Evolutionary conservation across 345 rosid genomes (phyloP).

Genomic region (Eucalyptus cloeziana): DNA sequence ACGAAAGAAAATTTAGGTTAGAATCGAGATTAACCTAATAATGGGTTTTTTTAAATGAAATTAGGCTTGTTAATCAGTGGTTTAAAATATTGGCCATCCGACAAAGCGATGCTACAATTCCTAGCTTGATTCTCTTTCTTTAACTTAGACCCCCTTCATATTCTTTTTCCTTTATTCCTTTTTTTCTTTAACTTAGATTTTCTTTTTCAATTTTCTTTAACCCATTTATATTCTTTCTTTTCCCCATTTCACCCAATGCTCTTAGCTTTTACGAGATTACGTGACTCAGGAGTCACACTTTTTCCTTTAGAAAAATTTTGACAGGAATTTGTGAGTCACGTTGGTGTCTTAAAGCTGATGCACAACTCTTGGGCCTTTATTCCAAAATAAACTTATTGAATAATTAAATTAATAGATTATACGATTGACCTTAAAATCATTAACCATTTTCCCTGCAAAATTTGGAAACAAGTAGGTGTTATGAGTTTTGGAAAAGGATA

Average conservation of each 20-base stretch:
- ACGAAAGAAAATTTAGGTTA: fast-evolving
- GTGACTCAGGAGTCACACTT: background rate
- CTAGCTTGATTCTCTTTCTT: background rate
- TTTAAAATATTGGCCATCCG: background rate
- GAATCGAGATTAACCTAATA: background rate
- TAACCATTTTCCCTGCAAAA: background rate
- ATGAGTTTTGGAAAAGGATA: background rate
- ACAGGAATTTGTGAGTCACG: background rate
- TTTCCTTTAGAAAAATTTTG: fast-evolving
- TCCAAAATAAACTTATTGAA: background rate
- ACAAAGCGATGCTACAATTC: background rate
- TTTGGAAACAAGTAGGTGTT: background rate
- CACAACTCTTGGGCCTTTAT: background rate
- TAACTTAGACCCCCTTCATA: background rate
- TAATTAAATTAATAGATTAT: no score
- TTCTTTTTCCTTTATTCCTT: no score
- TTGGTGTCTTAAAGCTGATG: background rate
- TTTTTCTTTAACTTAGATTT: no score
- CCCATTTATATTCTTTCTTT: background rate
- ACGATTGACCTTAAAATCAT: background rate
- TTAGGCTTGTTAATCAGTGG: background rate
- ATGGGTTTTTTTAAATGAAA: background rate
- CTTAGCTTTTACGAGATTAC: no score
- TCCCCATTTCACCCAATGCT: background rate
- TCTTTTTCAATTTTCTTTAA: no score